These are phyloP conservation scores for Penicillium expansum DNA, from an alignment of 2,329 filamentous ascomycete species.

Conservation along the genomic window DNA sequence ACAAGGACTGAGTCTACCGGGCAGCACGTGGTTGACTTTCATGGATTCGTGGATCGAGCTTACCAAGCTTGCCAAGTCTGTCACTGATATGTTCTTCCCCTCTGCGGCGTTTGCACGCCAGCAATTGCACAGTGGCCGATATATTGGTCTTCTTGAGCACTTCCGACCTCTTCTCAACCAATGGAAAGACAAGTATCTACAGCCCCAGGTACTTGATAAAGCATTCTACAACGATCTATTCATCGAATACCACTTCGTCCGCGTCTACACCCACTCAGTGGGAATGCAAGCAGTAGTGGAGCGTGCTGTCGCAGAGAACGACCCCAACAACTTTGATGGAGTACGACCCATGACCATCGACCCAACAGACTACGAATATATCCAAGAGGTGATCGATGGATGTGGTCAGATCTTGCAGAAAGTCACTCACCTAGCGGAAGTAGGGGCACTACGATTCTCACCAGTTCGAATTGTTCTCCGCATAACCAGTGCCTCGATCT, in stretches of 20 bases:
- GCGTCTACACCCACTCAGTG: constrained; percentile 46
- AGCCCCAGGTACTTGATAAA: constrained; percentile 30
- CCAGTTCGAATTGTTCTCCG: constrained; percentile 55
- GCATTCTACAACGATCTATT: constrained; percentile 50
- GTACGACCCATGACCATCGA: constrained; percentile 47
- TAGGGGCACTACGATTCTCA: constrained; percentile 49
- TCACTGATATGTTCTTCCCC: constrained; percentile 55
- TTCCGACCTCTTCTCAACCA: constrained; percentile 39
- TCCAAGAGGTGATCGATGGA: constrained; percentile 56
- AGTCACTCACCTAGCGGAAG: constrained; percentile 49
- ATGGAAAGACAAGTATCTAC: constrained; percentile 39
- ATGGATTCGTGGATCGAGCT: constrained; percentile 54
- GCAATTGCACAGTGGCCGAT: constrained; percentile 47
- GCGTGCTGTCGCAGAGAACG: constrained; percentile 44
- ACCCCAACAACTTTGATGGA: constrained; percentile 33
- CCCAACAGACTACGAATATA: constrained; percentile 54
- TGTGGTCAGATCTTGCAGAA: constrained; percentile 53
- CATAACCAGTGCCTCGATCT: constrained; percentile 56
- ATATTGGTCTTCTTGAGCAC: constrained; percentile 49
- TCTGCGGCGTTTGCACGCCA: constrained; percentile 36
- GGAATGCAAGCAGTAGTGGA: constrained; percentile 59
- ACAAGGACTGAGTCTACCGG: constrained; percentile 39
- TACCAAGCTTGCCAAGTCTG: constrained; percentile 50
- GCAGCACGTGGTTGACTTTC: constrained; percentile 51
- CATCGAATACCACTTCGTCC: constrained; percentile 53